phyloP scores from a whole-genome alignment of 2,329 filamentous ascomycete genomes.

The Sporothrix sp. region DNA sequence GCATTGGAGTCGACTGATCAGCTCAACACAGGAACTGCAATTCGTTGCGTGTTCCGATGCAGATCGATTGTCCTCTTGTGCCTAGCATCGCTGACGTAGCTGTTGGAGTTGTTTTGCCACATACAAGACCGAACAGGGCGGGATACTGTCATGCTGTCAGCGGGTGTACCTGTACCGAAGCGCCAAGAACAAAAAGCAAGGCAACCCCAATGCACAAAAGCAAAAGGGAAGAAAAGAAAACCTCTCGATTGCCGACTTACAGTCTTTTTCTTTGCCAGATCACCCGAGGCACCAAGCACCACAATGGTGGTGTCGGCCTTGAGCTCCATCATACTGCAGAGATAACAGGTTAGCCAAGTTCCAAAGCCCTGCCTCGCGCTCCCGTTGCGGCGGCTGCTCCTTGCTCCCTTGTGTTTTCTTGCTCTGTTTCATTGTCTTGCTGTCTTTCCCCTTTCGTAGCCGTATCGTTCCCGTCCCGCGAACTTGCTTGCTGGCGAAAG shows the following conservation, averaged over 20 bases:
- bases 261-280: constrained; percentile 99
- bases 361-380: neutral
- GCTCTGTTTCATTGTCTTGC: neutral
- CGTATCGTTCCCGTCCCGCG: neutral
- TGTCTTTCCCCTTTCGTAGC: neutral
- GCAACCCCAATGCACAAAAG: neutral
- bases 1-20: neutral
- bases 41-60: neutral
- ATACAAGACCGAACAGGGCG: constrained; percentile 90
- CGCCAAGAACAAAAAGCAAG: constrained; percentile 8
- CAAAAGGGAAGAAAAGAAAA: neutral
- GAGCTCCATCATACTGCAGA: constrained; percentile 70
- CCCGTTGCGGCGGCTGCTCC: neutral
- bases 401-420: neutral
- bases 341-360: constrained; percentile 8
- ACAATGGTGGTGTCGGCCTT: constrained; percentile 98
- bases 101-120: constrained; percentile 30
- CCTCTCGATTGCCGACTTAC: too few species aligned
- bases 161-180: neutral
- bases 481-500: neutral
- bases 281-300: constrained; percentile 92
- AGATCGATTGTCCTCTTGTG: too few species aligned
- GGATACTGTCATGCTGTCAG: constrained; percentile 59
- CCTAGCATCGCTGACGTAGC: too few species aligned
- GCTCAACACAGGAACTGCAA: neutral